These are phyloP conservation scores for Rhytidiadelphus loreus DNA, from an alignment of 225 moss, liverwort and hornwort species.

Conservation along the genomic window DNA sequence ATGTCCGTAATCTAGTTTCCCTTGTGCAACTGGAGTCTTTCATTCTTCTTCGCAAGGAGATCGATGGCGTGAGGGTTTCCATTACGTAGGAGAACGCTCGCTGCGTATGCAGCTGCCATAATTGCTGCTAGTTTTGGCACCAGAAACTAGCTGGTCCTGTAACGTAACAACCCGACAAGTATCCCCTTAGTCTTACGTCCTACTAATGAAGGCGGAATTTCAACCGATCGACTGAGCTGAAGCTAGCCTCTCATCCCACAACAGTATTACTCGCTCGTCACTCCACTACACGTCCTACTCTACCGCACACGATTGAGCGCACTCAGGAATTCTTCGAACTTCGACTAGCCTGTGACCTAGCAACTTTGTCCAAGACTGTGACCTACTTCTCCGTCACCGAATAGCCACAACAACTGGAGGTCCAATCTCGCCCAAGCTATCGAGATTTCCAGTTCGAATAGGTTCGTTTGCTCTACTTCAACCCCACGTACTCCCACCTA, in stretches of 20 bases:
- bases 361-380: not conserved
- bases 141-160: not conserved
- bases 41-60: conserved; percentile 5
- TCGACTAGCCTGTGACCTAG: not conserved
- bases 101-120: not conserved
- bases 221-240: not conserved
- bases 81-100: not conserved
- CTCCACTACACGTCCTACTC: not conserved
- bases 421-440: not conserved
- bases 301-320: not conserved
- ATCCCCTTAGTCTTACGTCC: not conserved
- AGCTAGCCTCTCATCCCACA: not conserved
- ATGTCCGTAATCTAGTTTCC: not conserved
- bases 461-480: not conserved
- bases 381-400: not conserved
- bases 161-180: not conserved
- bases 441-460: not conserved
- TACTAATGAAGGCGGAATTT: not conserved
- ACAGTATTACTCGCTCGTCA: not conserved
- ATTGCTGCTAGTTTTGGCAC: not conserved
- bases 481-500: not conserved
- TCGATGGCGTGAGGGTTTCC: not conserved
- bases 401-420: not conserved
- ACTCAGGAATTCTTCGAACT: not conserved
- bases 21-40: not conserved